Evolutionary conservation across 768 basidiomycete species (phyloP), one percentile per base, ranked within the genome.

Genomic region (Phallus indusiatus): DNA sequence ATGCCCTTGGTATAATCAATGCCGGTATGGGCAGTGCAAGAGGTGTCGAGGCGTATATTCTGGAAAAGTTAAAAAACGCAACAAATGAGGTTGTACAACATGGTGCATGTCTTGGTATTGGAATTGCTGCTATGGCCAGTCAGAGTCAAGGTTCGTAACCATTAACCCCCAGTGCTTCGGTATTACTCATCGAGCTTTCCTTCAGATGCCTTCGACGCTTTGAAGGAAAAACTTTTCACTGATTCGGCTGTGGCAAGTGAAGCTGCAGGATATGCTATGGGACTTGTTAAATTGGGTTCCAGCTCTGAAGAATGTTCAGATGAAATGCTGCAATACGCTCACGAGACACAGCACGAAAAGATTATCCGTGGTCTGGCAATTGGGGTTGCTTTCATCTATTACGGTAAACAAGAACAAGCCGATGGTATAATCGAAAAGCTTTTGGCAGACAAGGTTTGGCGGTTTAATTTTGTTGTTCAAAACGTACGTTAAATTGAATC

Each of bases 331-430:
- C 82, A 86, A 55, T 99, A 99, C 67, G 94, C 96, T 28, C 83
- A 88, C 57, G 96, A 99, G 69, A 99, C 96, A 1, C 93, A 96
- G 67, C 96, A 98, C 69, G 96, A 99, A 76, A 99, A 98, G 76
- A 98, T 98, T 67, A 98, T 98, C 57, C 86, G 96, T 49, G 94
- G 94, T 63, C 79, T 99, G 56, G 90, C 94, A 7, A 80, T 99
- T 65, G 95, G 95, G 20, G 77, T 94, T 48, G 91, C 92, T 1
- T 91, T 98, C 70, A 81, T 98, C 60, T 91, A 82, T 72, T 98
- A 95, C 62, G 93, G 90, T 46, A 81, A 86, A 53, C 91, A 94
- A 72, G 96, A 97, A 69, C 84, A 92, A 65, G 95, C 96, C 8
- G 87, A 97, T 63, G 75, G 76, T n/a, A 86, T 88, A 1, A 84